Conservation (phyloP, 2,329 filamentous ascomycete genomes). For the Hymenoscyphus fraxineus region DNA sequence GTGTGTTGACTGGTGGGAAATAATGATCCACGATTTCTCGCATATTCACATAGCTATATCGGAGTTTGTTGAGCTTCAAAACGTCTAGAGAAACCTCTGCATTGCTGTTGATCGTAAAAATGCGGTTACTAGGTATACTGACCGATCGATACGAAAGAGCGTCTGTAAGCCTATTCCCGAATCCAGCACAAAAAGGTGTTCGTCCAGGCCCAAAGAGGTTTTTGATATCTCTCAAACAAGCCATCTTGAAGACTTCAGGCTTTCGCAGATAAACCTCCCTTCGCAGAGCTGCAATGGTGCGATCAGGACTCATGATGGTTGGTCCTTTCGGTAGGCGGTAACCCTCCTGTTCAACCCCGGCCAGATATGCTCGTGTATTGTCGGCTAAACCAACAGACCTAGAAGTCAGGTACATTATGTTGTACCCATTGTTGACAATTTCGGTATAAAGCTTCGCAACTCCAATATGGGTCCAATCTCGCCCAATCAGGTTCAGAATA, state of each 20-base stretch:
- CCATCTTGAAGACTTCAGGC: constrained; percentile 99
- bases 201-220: constrained; percentile 74
- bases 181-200: constrained; percentile 93
- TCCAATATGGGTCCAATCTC: constrained; percentile 96
- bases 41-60: constrained; percentile 96
- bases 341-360: constrained; percentile 83
- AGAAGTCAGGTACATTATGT: constrained; percentile 96
- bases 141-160: constrained; percentile 94
- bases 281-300: constrained; percentile 87
- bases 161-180: constrained; percentile 94
- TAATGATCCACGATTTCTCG: constrained; percentile 97
- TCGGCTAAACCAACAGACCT: constrained; percentile 92
- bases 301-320: constrained; percentile 90
- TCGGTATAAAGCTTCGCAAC: constrained; percentile 97
- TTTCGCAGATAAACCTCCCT: constrained; percentile 94
- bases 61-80: constrained; percentile 86
- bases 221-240: constrained; percentile 89
- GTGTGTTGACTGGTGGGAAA: constrained; percentile 84
- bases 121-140: constrained; percentile 88
- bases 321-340: constrained; percentile 84
- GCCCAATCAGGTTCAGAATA: constrained; percentile 91
- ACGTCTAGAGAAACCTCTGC: constrained; percentile 92
- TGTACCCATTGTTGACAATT: constrained; percentile 93
- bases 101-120: constrained; percentile 98
- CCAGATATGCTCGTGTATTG: constrained; percentile 81